Evolutionary conservation across 2,329 filamentous ascomycete genomes (phyloP).

Genomic region (Neonectria sp.): DNA sequence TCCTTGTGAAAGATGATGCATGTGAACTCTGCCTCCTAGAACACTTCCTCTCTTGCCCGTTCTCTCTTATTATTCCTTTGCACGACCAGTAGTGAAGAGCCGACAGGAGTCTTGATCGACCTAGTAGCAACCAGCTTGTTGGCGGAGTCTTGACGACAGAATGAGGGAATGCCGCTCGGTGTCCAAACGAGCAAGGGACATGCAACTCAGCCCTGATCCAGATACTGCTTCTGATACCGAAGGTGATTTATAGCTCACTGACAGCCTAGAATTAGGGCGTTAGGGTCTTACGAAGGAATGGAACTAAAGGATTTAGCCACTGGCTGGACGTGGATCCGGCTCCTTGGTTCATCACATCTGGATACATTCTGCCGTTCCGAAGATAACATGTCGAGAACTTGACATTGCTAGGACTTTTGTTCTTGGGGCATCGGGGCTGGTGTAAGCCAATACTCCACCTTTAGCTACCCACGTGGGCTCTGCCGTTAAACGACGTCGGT

Average conservation of each 20-base stretch:
- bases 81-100: too few species aligned
- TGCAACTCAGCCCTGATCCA: background rate
- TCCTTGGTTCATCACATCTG: background rate
- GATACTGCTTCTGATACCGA: background rate
- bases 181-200: background rate
- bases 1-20: background rate
- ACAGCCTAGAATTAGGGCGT: background rate
- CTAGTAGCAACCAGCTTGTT: too few species aligned
- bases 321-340: background rate
- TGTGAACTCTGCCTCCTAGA: background rate
- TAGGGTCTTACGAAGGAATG: background rate
- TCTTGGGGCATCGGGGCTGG: background rate
- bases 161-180: background rate
- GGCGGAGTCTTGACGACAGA: too few species aligned
- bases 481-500: background rate
- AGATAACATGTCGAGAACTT: background rate
- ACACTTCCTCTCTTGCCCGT: too few species aligned
- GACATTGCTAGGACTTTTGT: background rate
- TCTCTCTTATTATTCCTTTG: too few species aligned
- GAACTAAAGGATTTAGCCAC: background rate
- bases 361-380: background rate
- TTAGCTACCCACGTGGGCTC: background rate
- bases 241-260: background rate
- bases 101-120: too few species aligned
- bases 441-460: background rate